Conservation (phyloP, 1,139 yeast genomes). For the Saccharomycopsis hybrid region DNA sequence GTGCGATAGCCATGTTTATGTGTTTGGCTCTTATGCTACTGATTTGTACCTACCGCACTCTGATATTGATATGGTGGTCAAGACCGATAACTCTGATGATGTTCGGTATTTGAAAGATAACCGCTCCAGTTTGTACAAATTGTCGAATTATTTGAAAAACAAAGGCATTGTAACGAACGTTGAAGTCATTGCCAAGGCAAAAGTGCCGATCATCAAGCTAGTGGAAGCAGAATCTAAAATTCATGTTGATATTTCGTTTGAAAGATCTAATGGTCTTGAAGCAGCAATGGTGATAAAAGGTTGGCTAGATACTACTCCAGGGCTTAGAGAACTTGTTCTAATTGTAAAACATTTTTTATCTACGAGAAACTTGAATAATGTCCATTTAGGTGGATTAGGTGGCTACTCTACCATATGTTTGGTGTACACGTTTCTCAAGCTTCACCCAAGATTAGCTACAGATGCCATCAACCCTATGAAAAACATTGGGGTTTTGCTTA, state of each 20-base stretch:
- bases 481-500: conserved; percentile 79
- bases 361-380: conserved; percentile 76
- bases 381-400: conserved; percentile 95
- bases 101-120: conserved; percentile 34
- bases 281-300: conserved; percentile 76
- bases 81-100: conserved; percentile 55
- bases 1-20: conserved; percentile 78
- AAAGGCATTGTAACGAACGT: conserved; percentile 62
- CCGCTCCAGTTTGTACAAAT: conserved; percentile 62
- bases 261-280: conserved; percentile 74
- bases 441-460: conserved; percentile 76
- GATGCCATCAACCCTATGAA: conserved; percentile 60
- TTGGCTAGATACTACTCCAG: conserved; percentile 74
- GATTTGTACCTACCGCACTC: conserved; percentile 93
- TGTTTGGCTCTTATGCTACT: conserved; percentile 94
- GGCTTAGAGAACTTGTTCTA: conserved; percentile 76
- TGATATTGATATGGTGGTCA: conserved; percentile 90
- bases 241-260: conserved; percentile 89
- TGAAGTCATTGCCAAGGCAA: conserved; percentile 85
- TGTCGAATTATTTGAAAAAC: conserved; percentile 64
- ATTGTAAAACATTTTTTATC: conserved; percentile 83
- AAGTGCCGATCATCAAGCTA: conserved; percentile 94
- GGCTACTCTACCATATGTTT: conserved; percentile 89
- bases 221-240: conserved; percentile 67
- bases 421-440: conserved; percentile 70